Conservation (phyloP, 352 stramenopile species). For the Peronospora destructor region DNA sequence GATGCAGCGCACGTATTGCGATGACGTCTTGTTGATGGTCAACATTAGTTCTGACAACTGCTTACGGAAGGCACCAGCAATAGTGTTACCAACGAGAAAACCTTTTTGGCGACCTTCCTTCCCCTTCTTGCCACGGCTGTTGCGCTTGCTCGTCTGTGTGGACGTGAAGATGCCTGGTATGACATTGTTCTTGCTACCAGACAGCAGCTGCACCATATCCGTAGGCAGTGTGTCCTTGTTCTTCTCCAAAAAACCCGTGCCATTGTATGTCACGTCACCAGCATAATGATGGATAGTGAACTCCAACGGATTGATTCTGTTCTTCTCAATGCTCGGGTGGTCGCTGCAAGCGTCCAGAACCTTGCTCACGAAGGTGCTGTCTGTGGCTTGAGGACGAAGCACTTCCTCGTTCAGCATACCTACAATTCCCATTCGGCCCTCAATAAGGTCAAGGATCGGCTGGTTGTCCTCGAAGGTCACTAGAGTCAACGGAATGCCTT, state of each 20-base stretch:
- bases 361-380: conserved; percentile 81
- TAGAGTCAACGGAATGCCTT: conserved; percentile 81
- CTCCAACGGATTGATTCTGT: conserved; percentile 72
- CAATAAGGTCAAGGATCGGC: conserved; percentile 86
- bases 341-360: conserved; percentile 67
- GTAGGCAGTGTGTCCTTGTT: conserved; percentile 83
- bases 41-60: conserved; percentile 81
- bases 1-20: conserved; percentile 87
- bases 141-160: conserved; percentile 28
- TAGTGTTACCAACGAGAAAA: conserved; percentile 78
- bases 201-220: conserved; percentile 73
- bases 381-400: conserved; percentile 76
- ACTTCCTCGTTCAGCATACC: conserved; percentile 94
- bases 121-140: conserved; percentile 37
- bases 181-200: conserved; percentile 44
- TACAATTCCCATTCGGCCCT: conserved; percentile 85
- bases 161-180: conserved; percentile 69
- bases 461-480: conserved; percentile 91
- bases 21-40: conserved; percentile 84
- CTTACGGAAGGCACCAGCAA: conserved; percentile 79
- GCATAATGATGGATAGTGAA: conserved; percentile 83
- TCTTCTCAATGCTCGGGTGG: conserved; percentile 82
- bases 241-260: conserved; percentile 69
- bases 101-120: conserved; percentile 57
- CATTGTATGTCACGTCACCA: conserved; percentile 77